phyloP scores from a whole-genome alignment of 1,284 basidiomycete species.

The Mycosarcoma mackinlayi region DNA sequence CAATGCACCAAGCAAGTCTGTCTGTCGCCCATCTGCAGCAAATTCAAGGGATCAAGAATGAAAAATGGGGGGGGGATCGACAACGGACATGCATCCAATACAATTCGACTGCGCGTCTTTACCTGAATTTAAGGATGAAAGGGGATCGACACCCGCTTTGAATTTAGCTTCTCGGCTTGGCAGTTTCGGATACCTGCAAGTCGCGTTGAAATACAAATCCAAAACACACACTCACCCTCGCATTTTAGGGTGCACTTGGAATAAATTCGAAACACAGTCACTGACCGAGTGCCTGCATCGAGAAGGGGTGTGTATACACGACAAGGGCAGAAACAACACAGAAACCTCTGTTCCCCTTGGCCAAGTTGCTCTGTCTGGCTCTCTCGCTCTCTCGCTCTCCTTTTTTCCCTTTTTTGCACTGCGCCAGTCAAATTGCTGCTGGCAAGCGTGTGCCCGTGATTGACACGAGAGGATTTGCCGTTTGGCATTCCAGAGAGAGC shows the following conservation, averaged over 20 bases:
- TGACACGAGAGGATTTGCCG: too few species aligned
- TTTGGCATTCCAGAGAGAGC: too few species aligned
- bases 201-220: constrained; percentile 13
- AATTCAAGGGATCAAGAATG: too few species aligned
- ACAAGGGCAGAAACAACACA: constrained; percentile 14
- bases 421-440: not conserved
- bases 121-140: not conserved
- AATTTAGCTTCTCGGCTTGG: not conserved
- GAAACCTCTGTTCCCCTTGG: too few species aligned
- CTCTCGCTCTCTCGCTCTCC: too few species aligned
- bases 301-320: too few species aligned
- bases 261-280: not conserved
- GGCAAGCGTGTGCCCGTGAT: too few species aligned
- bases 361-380: too few species aligned
- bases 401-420: too few species aligned
- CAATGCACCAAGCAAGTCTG: too few species aligned
- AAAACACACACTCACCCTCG: constrained; percentile 7
- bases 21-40: too few species aligned
- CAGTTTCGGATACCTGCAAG: too few species aligned
- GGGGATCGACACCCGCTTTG: constrained; percentile 4
- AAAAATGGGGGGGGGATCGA: constrained; percentile 12
- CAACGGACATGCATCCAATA: constrained; percentile 9
- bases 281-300: constrained; percentile 8
- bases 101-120: not conserved
- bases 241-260: not conserved